Percentiles rank a stretch among this genome's conserved stretches.
These are phyloP conservation scores for Vigna hirtella DNA, from an alignment of 306 rosid species.

Conservation along the genomic window DNA sequence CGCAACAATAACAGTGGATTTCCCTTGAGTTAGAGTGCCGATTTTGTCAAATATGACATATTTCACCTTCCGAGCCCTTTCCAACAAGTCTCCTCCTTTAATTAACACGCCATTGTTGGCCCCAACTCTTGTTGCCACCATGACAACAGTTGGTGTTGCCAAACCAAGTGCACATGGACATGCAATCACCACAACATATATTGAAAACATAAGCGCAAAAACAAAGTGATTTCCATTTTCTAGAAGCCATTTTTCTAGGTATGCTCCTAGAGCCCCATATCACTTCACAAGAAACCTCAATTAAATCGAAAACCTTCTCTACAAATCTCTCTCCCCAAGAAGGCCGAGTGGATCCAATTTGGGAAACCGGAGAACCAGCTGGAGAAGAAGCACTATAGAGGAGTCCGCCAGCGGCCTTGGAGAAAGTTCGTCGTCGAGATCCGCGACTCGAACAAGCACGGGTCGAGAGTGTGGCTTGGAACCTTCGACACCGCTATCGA, in stretches of 20 bases:
- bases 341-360: too few relatives aligned
- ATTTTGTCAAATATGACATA: slow-evolving; percentile 94
- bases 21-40: slow-evolving; percentile 97
- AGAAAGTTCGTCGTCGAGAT: too few relatives aligned
- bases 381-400: too few relatives aligned
- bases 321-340: too few relatives aligned
- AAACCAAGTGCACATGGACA: slow-evolving; percentile 99
- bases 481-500: too few relatives aligned
- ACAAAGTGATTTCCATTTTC: slow-evolving; percentile 89
- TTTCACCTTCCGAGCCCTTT: slow-evolving; percentile 90
- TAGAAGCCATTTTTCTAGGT: slow-evolving; percentile 82
- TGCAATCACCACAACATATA: slow-evolving; percentile 95
- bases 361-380: too few relatives aligned
- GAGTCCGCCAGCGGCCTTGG: too few relatives aligned
- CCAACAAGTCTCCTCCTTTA: slow-evolving; percentile 98
- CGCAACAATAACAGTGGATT: slow-evolving; percentile 77
- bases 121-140: slow-evolving; percentile 99
- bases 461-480: too few relatives aligned
- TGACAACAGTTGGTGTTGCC: slow-evolving; percentile 99
- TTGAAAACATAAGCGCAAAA: slow-evolving; percentile 97
- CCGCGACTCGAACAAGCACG: too few relatives aligned
- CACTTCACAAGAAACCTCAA: too few relatives aligned
- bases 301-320: too few relatives aligned
- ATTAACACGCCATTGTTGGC: slow-evolving; percentile 96
- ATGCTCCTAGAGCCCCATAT: slow-evolving; percentile 68